A percentile compares a stretch with the other conserved stretches of the same genome.
Conservation (phyloP, 78 protist genomes). For the Tieghemostelium lacteum region DNA sequence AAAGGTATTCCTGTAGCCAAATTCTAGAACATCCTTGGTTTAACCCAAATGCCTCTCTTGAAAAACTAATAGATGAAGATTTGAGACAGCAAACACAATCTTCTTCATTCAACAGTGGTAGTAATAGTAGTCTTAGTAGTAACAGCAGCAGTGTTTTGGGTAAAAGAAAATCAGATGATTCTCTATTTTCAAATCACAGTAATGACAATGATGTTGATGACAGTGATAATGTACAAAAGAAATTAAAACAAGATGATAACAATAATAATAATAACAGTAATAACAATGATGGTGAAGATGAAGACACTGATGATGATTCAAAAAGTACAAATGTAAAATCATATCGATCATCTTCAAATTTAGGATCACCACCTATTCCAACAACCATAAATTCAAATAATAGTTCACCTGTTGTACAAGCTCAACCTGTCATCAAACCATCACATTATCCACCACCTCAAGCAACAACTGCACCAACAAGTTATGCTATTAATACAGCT, state of each 20-base stretch:
- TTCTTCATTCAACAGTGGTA: neutral
- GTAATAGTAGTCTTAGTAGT: neutral
- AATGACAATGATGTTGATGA: neutral
- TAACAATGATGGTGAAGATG: slow-evolving; percentile 2
- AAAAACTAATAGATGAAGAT: slow-evolving; percentile 31
- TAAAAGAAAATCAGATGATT: slow-evolving; percentile 63
- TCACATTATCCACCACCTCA: neutral
- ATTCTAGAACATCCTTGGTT: slow-evolving; percentile 80
- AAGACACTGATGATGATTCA: slow-evolving; percentile 39
- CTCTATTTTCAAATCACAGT: neutral
- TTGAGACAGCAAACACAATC: neutral
- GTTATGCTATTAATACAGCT: neutral
- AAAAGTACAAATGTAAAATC: neutral
- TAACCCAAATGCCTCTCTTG: slow-evolving; percentile 19
- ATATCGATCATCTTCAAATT: neutral
- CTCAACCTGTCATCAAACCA: neutral
- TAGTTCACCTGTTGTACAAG: neutral
- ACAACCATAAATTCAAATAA: neutral
- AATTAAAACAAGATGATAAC: neutral
- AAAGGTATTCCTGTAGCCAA: slow-evolving; percentile 45
- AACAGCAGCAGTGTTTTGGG: slow-evolving; percentile 12
- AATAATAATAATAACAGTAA: neutral
- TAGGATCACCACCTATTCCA: neutral
- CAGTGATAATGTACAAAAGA: neutral
- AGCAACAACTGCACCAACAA: neutral